These are phyloP conservation scores for Galerina marginata DNA, from an alignment of 768 basidiomycete genomes.

Conservation along the genomic window DNA sequence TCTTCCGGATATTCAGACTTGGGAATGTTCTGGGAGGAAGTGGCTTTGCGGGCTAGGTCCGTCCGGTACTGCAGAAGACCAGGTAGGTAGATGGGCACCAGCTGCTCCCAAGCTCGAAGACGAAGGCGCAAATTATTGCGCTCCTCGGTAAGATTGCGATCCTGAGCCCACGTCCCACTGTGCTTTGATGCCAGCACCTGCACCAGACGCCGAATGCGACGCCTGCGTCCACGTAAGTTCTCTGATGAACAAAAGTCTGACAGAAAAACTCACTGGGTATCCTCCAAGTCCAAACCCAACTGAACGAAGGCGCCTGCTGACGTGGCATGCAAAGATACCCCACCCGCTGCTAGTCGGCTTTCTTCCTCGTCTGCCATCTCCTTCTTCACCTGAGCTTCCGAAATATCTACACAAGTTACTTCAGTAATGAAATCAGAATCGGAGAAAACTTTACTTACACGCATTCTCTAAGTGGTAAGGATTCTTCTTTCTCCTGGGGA, in stretches of 20 bases:
- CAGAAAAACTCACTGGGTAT: conserved; percentile 14
- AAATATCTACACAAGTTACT: background rate
- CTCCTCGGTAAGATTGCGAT: background rate
- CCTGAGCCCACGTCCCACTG: background rate
- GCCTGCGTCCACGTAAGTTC: background rate
- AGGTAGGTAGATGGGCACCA: conserved; percentile 16
- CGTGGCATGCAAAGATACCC: background rate
- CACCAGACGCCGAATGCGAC: background rate
- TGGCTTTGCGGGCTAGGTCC: background rate
- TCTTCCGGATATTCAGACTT: conserved; percentile 4
- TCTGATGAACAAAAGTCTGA: no score
- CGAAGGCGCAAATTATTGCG: background rate
- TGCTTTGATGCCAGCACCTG: background rate
- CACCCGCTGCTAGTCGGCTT: background rate
- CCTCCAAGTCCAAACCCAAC: conserved; percentile 15
- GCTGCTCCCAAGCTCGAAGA: conserved; percentile 13
- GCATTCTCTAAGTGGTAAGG: background rate
- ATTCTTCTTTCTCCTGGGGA: conserved; percentile 4
- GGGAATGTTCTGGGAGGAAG: background rate
- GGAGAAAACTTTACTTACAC: background rate
- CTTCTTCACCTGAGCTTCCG: conserved; percentile 1
- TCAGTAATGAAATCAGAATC: background rate
- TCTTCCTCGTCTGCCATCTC: background rate
- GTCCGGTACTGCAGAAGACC: conserved; percentile 13
- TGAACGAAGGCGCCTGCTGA: background rate